Conservation (phyloP, 2,329 filamentous ascomycete species). For the Colletotrichum lentis region DNA sequence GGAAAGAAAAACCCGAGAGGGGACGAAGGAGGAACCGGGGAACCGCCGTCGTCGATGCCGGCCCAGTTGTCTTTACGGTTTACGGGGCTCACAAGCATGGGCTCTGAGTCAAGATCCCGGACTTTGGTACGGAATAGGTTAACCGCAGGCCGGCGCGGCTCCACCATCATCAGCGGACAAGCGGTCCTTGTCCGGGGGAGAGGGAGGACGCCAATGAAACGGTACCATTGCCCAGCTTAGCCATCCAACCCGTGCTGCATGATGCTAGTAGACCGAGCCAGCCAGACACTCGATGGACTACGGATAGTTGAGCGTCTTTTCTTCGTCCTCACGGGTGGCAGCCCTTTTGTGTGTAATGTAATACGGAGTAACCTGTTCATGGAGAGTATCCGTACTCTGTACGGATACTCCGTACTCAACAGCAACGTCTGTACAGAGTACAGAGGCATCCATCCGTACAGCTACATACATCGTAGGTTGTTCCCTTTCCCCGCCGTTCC, state of each 20-base stretch:
- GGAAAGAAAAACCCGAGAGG: background rate
- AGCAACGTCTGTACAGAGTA: too few relatives aligned
- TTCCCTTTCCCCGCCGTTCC: too few relatives aligned
- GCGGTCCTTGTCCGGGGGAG: background rate
- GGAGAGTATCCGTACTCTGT: too few relatives aligned
- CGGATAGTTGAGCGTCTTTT: too few relatives aligned
- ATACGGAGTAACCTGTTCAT: too few relatives aligned
- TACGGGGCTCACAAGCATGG: background rate
- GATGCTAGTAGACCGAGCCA: too few relatives aligned
- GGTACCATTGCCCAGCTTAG: conserved; percentile 24
- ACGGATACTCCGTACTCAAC: too few relatives aligned
- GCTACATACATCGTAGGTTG: too few relatives aligned
- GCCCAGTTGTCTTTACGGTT: background rate
- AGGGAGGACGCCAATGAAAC: conserved; percentile 21
- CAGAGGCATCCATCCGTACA: too few relatives aligned
- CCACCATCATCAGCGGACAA: conserved; percentile 10
- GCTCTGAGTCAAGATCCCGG: conserved; percentile 27
- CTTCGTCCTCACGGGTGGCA: too few relatives aligned
- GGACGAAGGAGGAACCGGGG: background rate
- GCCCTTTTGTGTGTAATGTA: too few relatives aligned
- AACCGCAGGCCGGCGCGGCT: conserved; percentile 12
- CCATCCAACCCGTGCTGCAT: conserved; percentile 3
- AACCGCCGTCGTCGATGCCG: conserved; percentile 5
- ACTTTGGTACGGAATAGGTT: conserved; percentile 1
- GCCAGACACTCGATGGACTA: background rate